A percentile compares a stretch with the other conserved stretches of the same genome.
Evolutionary conservation across 805 yeast species (phyloP).

Genomic region (Ogataea paradorogensis): DNA sequence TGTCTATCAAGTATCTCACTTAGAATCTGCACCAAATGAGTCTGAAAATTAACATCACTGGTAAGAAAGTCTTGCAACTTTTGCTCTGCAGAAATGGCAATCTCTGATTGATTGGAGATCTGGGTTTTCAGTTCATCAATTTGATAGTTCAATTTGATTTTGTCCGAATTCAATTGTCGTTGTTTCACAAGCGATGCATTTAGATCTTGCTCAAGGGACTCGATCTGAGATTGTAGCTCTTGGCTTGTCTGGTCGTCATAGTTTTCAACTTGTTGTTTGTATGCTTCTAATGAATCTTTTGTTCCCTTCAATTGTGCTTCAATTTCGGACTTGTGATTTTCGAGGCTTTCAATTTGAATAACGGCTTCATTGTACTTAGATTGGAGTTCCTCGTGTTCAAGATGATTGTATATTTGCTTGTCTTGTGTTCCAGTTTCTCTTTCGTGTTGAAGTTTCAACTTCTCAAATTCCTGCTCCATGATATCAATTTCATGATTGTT

Average conservation of each 20-base stretch:
- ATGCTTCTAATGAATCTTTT: background rate
- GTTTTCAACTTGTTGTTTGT: constrained; percentile 1
- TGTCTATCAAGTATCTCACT: constrained; percentile 54
- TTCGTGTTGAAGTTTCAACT: background rate
- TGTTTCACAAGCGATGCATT: constrained; percentile 16
- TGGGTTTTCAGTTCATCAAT: constrained; percentile 34
- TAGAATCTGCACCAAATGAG: constrained; percentile 48
- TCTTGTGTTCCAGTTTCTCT: background rate
- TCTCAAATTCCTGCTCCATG: background rate
- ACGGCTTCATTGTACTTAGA: background rate
- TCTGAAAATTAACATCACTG: constrained; percentile 44
- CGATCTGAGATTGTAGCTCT: constrained; percentile 3
- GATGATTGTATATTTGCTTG: background rate
- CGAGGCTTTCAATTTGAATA: background rate
- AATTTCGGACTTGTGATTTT: background rate
- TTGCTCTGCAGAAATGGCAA: constrained; percentile 10
- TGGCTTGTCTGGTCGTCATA: background rate
- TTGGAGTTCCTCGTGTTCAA: background rate
- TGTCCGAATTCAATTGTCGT: constrained; percentile 17
- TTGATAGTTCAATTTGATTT: constrained; percentile 33
- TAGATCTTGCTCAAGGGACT: constrained; percentile 8
- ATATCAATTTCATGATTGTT: background rate
- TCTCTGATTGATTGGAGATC: constrained; percentile 33
- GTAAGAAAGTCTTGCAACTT: constrained; percentile 17
- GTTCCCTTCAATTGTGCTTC: background rate